Evolutionary conservation across 1,139 yeast species (phyloP).

Genomic region (Pichia norvegensis): DNA sequence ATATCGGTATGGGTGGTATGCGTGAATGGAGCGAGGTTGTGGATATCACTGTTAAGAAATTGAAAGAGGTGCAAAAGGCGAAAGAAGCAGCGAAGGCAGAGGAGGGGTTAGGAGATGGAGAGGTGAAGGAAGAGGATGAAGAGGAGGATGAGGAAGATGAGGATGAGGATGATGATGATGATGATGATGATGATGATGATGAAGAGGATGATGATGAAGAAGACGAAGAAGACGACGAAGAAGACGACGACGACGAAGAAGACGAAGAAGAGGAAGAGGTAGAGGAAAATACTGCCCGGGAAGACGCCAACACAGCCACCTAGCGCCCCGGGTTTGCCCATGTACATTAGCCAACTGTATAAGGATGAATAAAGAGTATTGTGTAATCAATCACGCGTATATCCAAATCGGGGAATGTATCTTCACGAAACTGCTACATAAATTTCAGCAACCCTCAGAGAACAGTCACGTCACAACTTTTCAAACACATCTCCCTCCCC

Average conservation of each 20-base stretch:
- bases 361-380: background rate
- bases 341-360: constrained; percentile 4
- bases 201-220: constrained; percentile 24
- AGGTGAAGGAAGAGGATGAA: constrained; percentile 7
- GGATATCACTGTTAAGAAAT: constrained; percentile 56
- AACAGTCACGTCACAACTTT: too few species aligned
- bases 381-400: too few species aligned
- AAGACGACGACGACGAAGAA: constrained; percentile 21
- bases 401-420: too few species aligned
- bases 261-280: constrained; percentile 19
- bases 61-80: constrained; percentile 34
- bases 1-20: constrained; percentile 98
- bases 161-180: constrained; percentile 17
- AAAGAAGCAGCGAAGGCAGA: constrained; percentile 12
- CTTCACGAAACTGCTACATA: too few species aligned
- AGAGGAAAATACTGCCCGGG: background rate
- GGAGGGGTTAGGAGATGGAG: constrained; percentile 18
- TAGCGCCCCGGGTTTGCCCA: too few species aligned
- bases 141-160: constrained; percentile 5
- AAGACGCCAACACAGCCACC: too few species aligned
- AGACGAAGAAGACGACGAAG: constrained; percentile 22
- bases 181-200: constrained; percentile 20
- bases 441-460: too few species aligned
- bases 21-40: constrained; percentile 93
- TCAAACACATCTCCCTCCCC: too few species aligned